These are phyloP conservation scores for Dicorynia guianensis DNA, from an alignment of 306 rosid genomes.

Conservation along the genomic window DNA sequence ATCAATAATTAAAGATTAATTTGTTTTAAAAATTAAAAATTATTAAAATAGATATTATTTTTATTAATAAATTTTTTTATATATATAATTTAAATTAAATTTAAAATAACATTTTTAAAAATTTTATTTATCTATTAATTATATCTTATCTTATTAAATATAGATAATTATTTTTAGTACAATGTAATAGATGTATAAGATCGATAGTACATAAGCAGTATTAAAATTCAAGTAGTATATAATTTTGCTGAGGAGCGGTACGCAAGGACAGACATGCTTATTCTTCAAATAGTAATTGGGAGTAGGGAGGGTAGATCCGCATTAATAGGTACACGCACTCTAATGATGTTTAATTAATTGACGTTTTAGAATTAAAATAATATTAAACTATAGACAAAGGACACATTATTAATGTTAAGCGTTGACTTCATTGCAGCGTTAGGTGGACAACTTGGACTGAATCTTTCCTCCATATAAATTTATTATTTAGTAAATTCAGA, in stretches of 20 bases:
- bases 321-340: conserved; percentile 66
- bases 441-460: conserved; percentile 49
- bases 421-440: conserved; percentile 60
- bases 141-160: too few species aligned
- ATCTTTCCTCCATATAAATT: conserved; percentile 35
- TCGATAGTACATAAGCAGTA: too few species aligned
- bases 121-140: too few species aligned
- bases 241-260: conserved; percentile 4
- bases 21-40: too few species aligned
- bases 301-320: conserved; percentile 69
- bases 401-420: conserved; percentile 46
- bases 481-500: background rate
- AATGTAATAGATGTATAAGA: too few species aligned
- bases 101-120: too few species aligned
- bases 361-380: conserved; percentile 35
- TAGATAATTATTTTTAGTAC: too few species aligned
- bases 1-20: too few species aligned
- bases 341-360: conserved; percentile 47
- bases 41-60: too few species aligned
- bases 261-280: conserved; percentile 83
- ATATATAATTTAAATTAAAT: too few species aligned
- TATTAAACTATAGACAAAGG: conserved; percentile 35
- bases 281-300: conserved; percentile 53
- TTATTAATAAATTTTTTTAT: too few species aligned
- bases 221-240: too few species aligned